These are phyloP conservation scores for Mycena epipterygia DNA, from an alignment of 768 basidiomycete species.

Conservation along the genomic window DNA sequence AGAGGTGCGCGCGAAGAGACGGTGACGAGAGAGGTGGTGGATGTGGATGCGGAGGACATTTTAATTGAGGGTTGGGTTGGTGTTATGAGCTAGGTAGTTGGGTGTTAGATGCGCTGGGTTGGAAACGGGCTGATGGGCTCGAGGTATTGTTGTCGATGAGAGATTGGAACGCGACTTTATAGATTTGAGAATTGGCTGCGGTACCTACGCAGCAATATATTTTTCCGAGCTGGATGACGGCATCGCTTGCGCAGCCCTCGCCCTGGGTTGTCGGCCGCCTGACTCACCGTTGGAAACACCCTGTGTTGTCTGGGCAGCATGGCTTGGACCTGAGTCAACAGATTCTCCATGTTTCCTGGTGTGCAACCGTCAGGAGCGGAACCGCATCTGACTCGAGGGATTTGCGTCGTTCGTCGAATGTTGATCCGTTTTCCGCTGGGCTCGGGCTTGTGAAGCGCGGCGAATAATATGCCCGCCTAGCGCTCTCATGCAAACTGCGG, in stretches of 20 bases:
- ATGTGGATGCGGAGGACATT: conserved; percentile 21
- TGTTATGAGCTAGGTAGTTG: not conserved
- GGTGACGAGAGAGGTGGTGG: conserved; percentile 20
- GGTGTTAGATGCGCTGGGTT: not conserved
- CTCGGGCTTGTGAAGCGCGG: no score
- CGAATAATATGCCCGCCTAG: no score
- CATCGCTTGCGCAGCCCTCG: not conserved
- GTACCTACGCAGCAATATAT: not conserved
- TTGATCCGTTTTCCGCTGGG: not conserved
- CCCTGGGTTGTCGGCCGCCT: not conserved
- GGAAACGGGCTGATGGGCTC: not conserved
- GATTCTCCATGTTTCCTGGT: no score
- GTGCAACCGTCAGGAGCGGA: no score
- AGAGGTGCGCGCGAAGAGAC: conserved; percentile 26
- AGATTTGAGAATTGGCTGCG: conserved; percentile 12
- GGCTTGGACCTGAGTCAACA: no score
- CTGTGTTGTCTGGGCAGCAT: no score
- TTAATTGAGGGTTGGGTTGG: not conserved
- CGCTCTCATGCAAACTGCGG: no score
- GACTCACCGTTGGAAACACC: not conserved
- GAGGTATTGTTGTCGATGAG: conserved; percentile 7
- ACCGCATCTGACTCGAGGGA: not conserved
- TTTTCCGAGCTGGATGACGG: not conserved
- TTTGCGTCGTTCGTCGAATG: not conserved
- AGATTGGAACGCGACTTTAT: not conserved